phyloP scores from a whole-genome alignment of 352 stramenopile species.

The Globisporangium abappressorium region DNA sequence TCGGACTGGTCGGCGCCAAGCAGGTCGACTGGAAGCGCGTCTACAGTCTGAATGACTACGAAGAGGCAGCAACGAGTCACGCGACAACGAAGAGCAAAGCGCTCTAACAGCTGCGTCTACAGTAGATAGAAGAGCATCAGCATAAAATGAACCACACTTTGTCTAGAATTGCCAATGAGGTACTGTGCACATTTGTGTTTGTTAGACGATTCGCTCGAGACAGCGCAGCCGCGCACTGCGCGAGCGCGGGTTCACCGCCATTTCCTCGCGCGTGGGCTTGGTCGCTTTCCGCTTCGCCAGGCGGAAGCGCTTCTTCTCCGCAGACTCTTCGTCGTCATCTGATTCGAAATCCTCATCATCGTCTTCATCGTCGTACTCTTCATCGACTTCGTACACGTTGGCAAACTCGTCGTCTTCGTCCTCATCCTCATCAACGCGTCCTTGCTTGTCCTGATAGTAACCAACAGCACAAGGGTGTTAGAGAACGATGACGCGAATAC shows the following conservation, averaged over 20 bases:
- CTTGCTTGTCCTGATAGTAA: conserved; percentile 32
- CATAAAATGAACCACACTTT: neutral
- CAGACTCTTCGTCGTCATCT: conserved; percentile 7
- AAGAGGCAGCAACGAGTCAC: neutral
- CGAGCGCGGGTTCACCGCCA: conserved; percentile 58
- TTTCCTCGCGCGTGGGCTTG: conserved; percentile 64
- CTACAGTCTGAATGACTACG: conserved; percentile 58
- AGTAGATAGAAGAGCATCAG: neutral
- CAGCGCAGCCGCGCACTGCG: conserved; percentile 73
- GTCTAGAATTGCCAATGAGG: neutral
- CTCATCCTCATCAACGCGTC: conserved; percentile 21
- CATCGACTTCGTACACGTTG: conserved; percentile 19
- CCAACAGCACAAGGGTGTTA: conserved; percentile 2
- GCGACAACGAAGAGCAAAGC: conserved; percentile 23
- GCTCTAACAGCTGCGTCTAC: conserved; percentile 12
- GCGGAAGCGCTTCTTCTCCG: conserved; percentile 45
- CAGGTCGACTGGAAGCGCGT: conserved; percentile 55
- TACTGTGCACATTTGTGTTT: too few species aligned
- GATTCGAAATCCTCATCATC: conserved; percentile 12
- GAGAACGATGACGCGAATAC: neutral
- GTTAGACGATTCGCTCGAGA: conserved; percentile 43
- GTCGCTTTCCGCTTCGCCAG: conserved; percentile 63
- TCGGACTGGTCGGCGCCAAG: conserved; percentile 31
- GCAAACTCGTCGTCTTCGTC: conserved; percentile 27
- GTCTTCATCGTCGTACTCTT: conserved; percentile 11